These are phyloP conservation scores for Castanea sativa DNA, from an alignment of 306 rosid species.

Conservation along the genomic window DNA sequence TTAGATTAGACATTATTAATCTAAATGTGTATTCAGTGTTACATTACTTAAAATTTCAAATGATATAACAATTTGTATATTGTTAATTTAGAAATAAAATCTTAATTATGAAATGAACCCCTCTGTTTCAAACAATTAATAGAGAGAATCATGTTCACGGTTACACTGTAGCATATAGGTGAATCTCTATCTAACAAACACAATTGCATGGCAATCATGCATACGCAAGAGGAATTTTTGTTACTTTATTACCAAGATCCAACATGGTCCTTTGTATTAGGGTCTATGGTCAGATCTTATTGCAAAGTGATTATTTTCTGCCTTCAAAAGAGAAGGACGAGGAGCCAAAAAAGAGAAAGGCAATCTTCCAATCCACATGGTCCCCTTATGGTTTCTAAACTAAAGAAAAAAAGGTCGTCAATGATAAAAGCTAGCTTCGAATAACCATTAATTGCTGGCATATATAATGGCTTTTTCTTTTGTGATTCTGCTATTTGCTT, in stretches of 20 bases:
- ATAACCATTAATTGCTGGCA: not conserved
- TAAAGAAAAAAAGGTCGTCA: not conserved
- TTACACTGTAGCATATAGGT: too few species aligned
- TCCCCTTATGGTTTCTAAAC: not conserved
- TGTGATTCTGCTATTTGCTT: not conserved
- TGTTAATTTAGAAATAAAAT: too few species aligned
- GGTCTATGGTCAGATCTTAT: not conserved
- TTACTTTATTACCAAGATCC: not conserved
- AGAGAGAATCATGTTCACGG: too few species aligned
- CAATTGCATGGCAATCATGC: too few species aligned
- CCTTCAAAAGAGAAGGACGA: not conserved
- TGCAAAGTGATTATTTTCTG: not conserved
- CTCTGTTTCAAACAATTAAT: too few species aligned
- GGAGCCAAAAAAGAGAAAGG: not conserved
- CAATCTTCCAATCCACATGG: not conserved
- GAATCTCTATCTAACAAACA: too few species aligned
- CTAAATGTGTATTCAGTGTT: too few species aligned
- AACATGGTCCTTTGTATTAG: not conserved
- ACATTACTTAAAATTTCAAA: too few species aligned
- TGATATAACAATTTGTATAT: too few species aligned
- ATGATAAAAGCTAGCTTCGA: not conserved
- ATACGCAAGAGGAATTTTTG: too few species aligned
- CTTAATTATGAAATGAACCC: too few species aligned
- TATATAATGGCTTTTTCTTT: not conserved
- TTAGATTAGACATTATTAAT: too few species aligned